Percentiles rank a stretch among this genome's conserved stretches.
Evolutionary conservation across 2,329 filamentous ascomycete genomes (phyloP).

Genomic region (Chaetomiaceae sp.): DNA sequence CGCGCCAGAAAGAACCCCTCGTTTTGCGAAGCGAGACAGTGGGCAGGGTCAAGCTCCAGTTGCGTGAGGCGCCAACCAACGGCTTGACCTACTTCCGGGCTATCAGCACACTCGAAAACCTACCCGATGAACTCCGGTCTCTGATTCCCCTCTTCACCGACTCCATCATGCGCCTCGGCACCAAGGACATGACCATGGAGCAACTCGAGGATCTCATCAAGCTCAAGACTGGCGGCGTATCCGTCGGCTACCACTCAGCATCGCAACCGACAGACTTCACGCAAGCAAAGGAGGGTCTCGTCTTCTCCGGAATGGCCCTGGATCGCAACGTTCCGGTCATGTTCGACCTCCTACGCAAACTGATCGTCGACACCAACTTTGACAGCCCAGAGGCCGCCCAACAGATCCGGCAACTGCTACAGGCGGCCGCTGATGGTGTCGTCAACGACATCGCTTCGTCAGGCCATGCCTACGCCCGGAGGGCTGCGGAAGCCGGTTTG

Average conservation of each 20-base stretch:
- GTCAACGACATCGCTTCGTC: conserved; percentile 88
- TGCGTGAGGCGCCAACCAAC: conserved; percentile 90
- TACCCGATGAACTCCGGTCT: conserved; percentile 79
- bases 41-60: conserved; percentile 69
- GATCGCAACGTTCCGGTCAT: conserved; percentile 88
- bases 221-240: conserved; percentile 88
- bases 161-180: conserved; percentile 88
- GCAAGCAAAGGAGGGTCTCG: conserved; percentile 72
- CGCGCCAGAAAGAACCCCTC: conserved; percentile 63
- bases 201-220: conserved; percentile 95
- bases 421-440: conserved; percentile 81
- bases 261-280: conserved; percentile 70
- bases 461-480: conserved; percentile 81
- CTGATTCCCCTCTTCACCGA: conserved; percentile 89
- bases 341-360: conserved; percentile 76
- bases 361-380: conserved; percentile 87
- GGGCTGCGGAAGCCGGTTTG: conserved; percentile 75
- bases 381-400: conserved; percentile 74
- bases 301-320: conserved; percentile 79
- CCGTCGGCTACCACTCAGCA: conserved; percentile 77
- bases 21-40: conserved; percentile 60
- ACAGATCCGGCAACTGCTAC: conserved; percentile 80
- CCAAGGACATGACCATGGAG: conserved; percentile 83
- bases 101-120: conserved; percentile 70
- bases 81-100: conserved; percentile 94